Evolutionary conservation across 768 basidiomycete genomes (phyloP).

Genomic region (Ephemerocybe angulata): DNA sequence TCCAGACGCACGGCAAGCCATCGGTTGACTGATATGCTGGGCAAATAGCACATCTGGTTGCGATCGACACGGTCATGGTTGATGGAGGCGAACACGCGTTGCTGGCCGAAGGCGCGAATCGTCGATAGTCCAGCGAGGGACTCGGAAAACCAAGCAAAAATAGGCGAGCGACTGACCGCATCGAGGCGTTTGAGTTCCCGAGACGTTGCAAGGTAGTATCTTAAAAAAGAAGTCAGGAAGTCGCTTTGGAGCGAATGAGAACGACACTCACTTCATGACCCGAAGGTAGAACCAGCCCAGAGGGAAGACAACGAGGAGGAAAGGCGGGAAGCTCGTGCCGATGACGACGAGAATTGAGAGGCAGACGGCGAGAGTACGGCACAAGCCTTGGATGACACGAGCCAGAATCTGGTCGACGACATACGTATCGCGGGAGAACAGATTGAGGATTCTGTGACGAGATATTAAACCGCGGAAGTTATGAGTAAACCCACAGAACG

Average conservation of each 20-base stretch:
- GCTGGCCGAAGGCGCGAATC: constrained; percentile 77
- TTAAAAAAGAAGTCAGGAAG: constrained; percentile 24
- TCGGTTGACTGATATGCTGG: constrained; percentile 70
- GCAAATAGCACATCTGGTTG: constrained; percentile 77
- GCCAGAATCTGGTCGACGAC: constrained; percentile 83
- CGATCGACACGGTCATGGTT: constrained; percentile 78
- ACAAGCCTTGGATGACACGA: constrained; percentile 67
- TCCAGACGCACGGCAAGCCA: constrained; percentile 87
- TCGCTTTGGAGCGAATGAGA: neutral
- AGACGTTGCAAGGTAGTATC: constrained; percentile 84
- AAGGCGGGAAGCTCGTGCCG: constrained; percentile 75
- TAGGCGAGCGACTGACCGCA: constrained; percentile 84
- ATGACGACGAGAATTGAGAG: constrained; percentile 70
- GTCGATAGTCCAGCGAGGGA: constrained; percentile 73
- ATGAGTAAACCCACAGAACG: constrained; percentile 10
- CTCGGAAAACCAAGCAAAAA: constrained; percentile 88
- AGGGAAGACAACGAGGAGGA: constrained; percentile 72
- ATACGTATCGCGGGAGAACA: constrained; percentile 88
- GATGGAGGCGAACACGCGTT: constrained; percentile 58
- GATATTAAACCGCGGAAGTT: neutral
- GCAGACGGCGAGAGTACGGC: constrained; percentile 59
- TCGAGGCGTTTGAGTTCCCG: constrained; percentile 87
- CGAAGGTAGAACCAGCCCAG: constrained; percentile 74
- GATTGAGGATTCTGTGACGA: constrained; percentile 66
- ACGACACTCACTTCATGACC: constrained; percentile 65